These are phyloP conservation scores for Amphibolis antarctica DNA, from an alignment of 106 monocot genomes.

Conservation along the genomic window DNA sequence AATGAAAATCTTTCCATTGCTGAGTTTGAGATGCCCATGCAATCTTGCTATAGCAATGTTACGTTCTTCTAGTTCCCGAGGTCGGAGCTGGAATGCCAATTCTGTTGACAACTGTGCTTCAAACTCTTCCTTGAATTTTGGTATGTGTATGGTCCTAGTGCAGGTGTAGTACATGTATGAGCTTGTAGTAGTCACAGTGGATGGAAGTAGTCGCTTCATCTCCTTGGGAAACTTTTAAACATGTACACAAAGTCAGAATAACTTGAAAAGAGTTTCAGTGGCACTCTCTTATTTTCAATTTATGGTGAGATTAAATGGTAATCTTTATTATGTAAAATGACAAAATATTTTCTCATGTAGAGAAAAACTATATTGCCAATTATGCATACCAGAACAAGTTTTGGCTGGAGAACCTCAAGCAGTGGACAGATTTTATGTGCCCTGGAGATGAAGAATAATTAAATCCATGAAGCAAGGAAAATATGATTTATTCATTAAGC, in stretches of 20 bases:
- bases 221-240: neutral
- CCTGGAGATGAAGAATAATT: neutral
- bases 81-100: conserved; percentile 6
- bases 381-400: conserved; percentile 5
- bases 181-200: neutral
- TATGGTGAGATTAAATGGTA: too few species aligned
- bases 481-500: neutral
- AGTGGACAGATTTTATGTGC: neutral
- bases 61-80: neutral
- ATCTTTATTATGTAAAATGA: neutral
- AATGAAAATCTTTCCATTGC: neutral
- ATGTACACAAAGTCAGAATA: too few species aligned
- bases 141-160: neutral
- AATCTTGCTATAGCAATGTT: conserved; percentile 2
- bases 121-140: conserved; percentile 1
- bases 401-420: conserved; percentile 6
- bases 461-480: neutral
- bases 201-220: neutral
- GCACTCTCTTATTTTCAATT: too few species aligned
- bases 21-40: neutral
- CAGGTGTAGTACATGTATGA: neutral
- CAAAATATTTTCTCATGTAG: neutral
- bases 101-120: conserved; percentile 5
- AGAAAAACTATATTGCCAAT: neutral
- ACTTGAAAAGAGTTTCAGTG: too few species aligned